Evolutionary conservation across 208 protist species (phyloP).

Genomic region (Porcisia hertigi): DNA sequence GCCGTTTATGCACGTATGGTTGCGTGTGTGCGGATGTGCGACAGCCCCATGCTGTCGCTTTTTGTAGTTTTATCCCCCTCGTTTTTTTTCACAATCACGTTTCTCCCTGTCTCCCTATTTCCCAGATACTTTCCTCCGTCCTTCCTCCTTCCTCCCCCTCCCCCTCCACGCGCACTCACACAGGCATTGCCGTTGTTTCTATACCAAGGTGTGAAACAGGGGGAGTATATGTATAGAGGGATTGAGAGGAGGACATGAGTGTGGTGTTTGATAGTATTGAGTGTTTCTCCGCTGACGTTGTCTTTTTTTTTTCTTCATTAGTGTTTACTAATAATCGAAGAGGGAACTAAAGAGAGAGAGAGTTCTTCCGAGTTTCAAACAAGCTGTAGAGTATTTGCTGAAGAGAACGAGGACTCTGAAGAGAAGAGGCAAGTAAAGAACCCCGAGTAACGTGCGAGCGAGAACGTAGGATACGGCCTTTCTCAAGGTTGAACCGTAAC

Average conservation of each 20-base stretch:
- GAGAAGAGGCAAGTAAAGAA: background rate
- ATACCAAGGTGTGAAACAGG: background rate
- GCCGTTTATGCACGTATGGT: background rate
- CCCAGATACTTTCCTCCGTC: too few relatives aligned
- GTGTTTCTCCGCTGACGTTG: constrained; percentile 2
- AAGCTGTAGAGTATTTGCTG: background rate
- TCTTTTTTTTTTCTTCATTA: constrained; percentile 6
- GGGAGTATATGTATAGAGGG: too few relatives aligned
- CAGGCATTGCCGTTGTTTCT: background rate
- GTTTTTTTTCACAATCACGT: background rate
- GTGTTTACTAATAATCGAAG: background rate
- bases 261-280: constrained; percentile 2
- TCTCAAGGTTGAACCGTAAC: background rate
- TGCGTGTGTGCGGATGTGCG: background rate
- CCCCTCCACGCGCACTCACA: background rate
- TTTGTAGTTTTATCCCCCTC: background rate
- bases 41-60: constrained; percentile 4
- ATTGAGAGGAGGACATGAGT: background rate
- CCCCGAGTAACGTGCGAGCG: constrained; percentile 1
- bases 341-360: background rate
- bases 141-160: background rate
- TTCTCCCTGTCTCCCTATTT: constrained; percentile 1
- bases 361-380: background rate
- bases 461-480: background rate
- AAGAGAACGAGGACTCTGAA: background rate